Conservation (phyloP, 2,329 filamentous ascomycete species). For the Aspergillus udagawae region DNA sequence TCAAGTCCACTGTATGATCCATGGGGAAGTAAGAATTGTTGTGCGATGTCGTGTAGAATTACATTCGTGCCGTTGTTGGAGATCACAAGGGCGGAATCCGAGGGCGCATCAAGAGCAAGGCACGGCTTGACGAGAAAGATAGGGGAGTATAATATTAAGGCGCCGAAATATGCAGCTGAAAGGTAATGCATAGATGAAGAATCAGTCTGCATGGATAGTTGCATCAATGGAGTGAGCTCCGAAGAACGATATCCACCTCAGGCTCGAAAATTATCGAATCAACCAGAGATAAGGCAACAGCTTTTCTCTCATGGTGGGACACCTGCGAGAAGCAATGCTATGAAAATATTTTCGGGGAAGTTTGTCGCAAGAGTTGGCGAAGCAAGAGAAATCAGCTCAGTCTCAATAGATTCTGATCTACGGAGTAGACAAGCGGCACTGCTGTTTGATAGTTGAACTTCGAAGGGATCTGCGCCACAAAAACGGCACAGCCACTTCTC, state of each 20-base stretch:
- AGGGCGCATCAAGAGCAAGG: constrained; percentile 62
- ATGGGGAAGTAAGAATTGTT: constrained; percentile 22
- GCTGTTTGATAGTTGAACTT: neutral
- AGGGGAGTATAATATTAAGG: constrained; percentile 56
- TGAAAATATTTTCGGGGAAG: too few species aligned
- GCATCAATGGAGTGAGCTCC: neutral
- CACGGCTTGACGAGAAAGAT: constrained; percentile 60
- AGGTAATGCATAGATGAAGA: constrained; percentile 68
- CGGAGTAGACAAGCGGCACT: neutral
- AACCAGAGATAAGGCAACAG: neutral
- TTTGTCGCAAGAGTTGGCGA: neutral
- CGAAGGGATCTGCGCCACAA: neutral
- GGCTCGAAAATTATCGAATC: neutral
- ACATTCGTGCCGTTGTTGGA: constrained; percentile 47
- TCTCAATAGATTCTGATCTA: neutral
- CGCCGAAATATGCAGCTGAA: constrained; percentile 62
- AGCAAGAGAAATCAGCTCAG: neutral
- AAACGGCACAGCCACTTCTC: neutral
- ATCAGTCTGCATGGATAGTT: constrained; percentile 42
- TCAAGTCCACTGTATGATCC: constrained; percentile 29
- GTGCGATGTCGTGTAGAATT: constrained; percentile 35
- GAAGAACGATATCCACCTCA: neutral
- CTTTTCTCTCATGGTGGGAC: constrained; percentile 8
- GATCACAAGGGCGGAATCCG: constrained; percentile 48
- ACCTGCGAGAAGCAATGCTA: constrained; percentile 7